A percentile compares a stretch with the other conserved stretches of the same genome.
phyloP scores from a whole-genome alignment of 2,329 filamentous ascomycete genomes.

The Rhynchosporium graminicola region DNA sequence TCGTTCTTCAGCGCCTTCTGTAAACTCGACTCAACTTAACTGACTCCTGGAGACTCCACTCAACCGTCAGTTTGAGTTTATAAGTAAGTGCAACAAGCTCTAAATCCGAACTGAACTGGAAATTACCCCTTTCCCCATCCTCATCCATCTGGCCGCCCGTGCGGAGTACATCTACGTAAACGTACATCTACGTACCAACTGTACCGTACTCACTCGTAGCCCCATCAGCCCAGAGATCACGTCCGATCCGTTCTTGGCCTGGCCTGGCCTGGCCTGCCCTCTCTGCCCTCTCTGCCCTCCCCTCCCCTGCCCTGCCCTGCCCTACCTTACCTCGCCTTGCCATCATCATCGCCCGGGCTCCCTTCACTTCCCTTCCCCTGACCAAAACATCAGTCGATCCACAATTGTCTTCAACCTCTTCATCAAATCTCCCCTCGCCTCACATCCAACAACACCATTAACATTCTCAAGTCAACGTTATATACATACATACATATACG shows the following conservation, averaged over 20 bases:
- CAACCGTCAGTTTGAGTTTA: too few relatives aligned
- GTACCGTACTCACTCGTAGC: too few relatives aligned
- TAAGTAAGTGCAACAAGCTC: background rate
- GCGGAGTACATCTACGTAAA: too few relatives aligned
- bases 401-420: conserved; percentile 9
- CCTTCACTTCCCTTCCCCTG: background rate
- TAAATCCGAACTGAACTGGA: background rate
- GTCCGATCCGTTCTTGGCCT: too few relatives aligned
- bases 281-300: background rate
- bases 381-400: background rate
- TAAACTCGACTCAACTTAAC: background rate
- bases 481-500: conserved; percentile 3
- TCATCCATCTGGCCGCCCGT: background rate
- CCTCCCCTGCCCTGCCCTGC: background rate
- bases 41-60: too few relatives aligned
- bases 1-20: too few relatives aligned
- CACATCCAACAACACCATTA: background rate
- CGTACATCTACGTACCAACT: too few relatives aligned
- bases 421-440: background rate
- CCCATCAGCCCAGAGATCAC: too few relatives aligned
- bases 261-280: background rate
- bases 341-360: background rate
- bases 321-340: background rate
- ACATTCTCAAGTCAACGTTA: background rate
- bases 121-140: background rate